phyloP scores from a whole-genome alignment of 2,329 filamentous ascomycete species.

The Stemphylium lycopersici region DNA sequence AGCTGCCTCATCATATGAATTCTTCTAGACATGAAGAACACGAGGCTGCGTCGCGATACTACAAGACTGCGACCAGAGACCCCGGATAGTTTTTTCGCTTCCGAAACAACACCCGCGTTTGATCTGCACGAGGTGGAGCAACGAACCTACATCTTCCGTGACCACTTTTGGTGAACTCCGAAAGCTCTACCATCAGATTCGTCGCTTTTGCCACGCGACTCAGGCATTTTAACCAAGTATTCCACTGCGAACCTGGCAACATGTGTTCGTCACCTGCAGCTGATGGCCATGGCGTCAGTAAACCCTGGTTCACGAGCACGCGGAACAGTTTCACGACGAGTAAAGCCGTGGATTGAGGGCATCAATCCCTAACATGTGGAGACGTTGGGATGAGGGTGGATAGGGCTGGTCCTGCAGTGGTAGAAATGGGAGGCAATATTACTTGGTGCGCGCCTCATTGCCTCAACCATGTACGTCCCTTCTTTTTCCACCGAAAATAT shows the following conservation, averaged over 20 bases:
- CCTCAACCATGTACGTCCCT: background rate
- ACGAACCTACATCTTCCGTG: background rate
- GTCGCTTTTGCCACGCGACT: background rate
- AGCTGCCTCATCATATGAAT: no score
- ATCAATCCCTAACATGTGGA: background rate
- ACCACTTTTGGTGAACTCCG: background rate
- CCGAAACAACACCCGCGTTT: slow-evolving; percentile 4
- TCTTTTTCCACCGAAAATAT: background rate
- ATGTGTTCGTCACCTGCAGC: slow-evolving; percentile 19
- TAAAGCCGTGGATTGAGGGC: slow-evolving; percentile 16
- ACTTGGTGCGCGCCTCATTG: background rate
- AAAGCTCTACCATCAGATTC: background rate
- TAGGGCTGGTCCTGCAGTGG: slow-evolving; percentile 1
- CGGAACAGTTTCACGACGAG: slow-evolving; percentile 23
- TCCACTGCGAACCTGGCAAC: background rate
- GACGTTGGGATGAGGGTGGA: background rate
- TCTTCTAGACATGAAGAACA: no score
- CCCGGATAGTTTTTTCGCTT: background rate
- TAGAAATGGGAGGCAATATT: slow-evolving; percentile 3
- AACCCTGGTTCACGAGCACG: slow-evolving; percentile 12
- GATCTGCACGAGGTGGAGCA: background rate
- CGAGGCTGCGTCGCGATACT: no score
- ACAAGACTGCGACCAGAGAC: background rate
- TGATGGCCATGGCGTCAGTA: slow-evolving; percentile 28
- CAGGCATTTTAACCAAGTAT: background rate